Evolutionary conservation across 495 filamentous ascomycete species (phyloP), one percentile per base, ranked within the genome.

Genomic region (Penicillium maclennaniae): DNA sequence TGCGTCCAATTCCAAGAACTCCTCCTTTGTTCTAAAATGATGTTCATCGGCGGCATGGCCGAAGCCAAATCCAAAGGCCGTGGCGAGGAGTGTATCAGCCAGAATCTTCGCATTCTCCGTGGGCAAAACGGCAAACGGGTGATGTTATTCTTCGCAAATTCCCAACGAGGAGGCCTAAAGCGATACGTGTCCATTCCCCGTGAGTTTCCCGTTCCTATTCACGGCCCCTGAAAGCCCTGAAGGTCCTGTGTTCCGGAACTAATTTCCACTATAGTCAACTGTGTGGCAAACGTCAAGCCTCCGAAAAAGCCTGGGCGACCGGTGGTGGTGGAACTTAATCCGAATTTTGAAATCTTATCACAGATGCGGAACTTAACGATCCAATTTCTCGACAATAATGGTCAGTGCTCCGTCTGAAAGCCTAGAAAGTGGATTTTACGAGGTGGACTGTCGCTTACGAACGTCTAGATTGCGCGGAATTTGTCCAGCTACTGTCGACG

Each of bases 81-180:
- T 12, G 73, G 74, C 4, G 74, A 78, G 43, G 74, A 78, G 58
- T 78, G 74, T 42, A 75, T 78, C 59, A 75, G 72, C 47, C 74
- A 78, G 56, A 78, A 78, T 50, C 51, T 78, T 7, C 72, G 74
- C 10, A 68, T 76, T 15, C 60, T 78, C 6, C 69, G 69, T 3
- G 69, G 67, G 3, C 53, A 60, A 1, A 73, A 74, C 27, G 68
- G 66, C 21, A 69, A 64, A 49, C 62, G 65, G 2, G 69, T 74
- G 2, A 63, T 78, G 48, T 44, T 76, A 1, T 75, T 67, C 46
- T 78, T 78, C 47, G 72, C 74, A 4, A 78, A 78, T 56, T 76
- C 74, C 0, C 72, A 75, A 36, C 65, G 73, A 4, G 67, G 59
- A 43, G 66, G 70, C 16, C 49, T 65, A 7, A 78, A 76, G 43